Evolutionary conservation across 306 rosid genomes (phyloP), one percentile per base, ranked within the genome.

Genomic region (Lupinus albus): DNA sequence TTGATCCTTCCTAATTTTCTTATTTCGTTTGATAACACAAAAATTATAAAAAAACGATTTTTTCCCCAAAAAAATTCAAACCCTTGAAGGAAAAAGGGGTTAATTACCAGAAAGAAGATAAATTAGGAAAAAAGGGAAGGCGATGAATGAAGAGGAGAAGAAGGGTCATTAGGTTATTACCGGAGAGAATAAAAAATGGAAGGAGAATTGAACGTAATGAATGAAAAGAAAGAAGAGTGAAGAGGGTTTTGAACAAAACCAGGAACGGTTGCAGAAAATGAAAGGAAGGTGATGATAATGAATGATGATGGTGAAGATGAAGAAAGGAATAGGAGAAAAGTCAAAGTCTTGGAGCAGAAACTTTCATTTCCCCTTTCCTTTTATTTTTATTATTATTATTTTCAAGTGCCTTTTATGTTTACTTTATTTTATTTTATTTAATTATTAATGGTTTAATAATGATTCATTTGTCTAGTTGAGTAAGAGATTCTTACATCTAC

Each of bases 321-420:
- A 75, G 46, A 18, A 73, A 28, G 35, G 32, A 17, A 53, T 15
- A 28, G 77, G 66, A 70, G 80, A 70, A 70, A 70, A 75, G 77
- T 75, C 80, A 70, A 72, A 75, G 71, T 75, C 77, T 28, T 12
- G 56, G 20, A 79, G 77, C 70, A 59, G 30, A 25, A 25, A 25
- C 30, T 4, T 25, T 25, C 30, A 4, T 25, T 25, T 25, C 30
- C 30, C 30, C 1, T 25, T 25, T 25, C 4, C 2, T 25, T 25
- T 2, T 25, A 25, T 25, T 25, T 25, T 25, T 25, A 25, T 25
- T 25, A n/a, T n/a, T n/a, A n/a, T n/a, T n/a, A n/a, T n/a, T n/a
- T n/a, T n/a, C n/a, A n/a, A n/a, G n/a, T n/a, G n/a, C n/a, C n/a
- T n/a, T n/a, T n/a, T n/a, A n/a, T n/a, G n/a, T n/a, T n/a, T n/a